These are phyloP conservation scores for Boechera divaricarpa DNA, from an alignment of 345 rosid species.

Conservation along the genomic window DNA sequence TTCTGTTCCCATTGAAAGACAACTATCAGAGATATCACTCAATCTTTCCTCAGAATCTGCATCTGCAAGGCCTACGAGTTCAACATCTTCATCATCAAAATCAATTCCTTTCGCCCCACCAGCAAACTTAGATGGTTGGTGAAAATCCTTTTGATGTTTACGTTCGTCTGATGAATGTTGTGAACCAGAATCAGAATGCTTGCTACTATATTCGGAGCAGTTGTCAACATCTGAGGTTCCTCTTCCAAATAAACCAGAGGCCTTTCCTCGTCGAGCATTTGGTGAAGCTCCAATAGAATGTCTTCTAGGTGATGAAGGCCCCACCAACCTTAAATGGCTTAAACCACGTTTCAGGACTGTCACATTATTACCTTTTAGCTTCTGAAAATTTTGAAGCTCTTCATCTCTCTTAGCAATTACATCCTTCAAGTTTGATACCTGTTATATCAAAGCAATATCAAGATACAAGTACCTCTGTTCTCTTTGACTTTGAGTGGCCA, in stretches of 20 bases:
- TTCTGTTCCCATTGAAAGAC: constrained; percentile 92
- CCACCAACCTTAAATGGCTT: constrained; percentile 55
- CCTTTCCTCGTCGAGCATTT: constrained; percentile 49
- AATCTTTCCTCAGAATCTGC: constrained; percentile 83
- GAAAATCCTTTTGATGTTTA: constrained; percentile 45
- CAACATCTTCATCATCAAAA: constrained; percentile 68
- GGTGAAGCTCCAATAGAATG: constrained; percentile 60
- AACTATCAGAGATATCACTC: constrained; percentile 92
- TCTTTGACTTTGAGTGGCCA: background rate
- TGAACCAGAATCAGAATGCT: constrained; percentile 75
- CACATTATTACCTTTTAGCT: constrained; percentile 53
- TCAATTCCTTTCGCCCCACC: constrained; percentile 46
- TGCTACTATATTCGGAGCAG: constrained; percentile 66
- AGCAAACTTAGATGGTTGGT: constrained; percentile 50
- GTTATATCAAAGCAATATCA: constrained; percentile 33
- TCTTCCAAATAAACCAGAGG: constrained; percentile 51
- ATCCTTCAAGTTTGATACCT: constrained; percentile 85
- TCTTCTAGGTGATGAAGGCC: constrained; percentile 73
- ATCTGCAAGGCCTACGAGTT: constrained; percentile 74
- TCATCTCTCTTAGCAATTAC: constrained; percentile 73
- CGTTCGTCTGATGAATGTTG: constrained; percentile 60
- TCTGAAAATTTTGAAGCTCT: constrained; percentile 72
- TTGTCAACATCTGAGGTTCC: constrained; percentile 67
- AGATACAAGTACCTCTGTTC: background rate
- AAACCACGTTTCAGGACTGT: constrained; percentile 54